A percentile compares a stretch with the other conserved stretches of the same genome.
Conservation (phyloP, 257 asterid species). For the Nicotiana benthamiana region DNA sequence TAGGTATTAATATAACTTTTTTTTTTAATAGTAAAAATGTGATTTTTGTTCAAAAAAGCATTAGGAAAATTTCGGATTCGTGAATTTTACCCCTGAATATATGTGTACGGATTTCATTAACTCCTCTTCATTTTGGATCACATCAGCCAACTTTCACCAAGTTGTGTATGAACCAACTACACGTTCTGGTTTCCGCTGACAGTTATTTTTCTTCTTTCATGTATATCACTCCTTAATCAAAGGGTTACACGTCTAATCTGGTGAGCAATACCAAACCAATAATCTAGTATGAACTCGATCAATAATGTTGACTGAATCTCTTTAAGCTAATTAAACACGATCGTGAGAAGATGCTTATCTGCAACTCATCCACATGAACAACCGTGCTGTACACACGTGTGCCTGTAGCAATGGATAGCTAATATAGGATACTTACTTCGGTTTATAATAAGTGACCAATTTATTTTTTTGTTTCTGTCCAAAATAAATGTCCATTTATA, state of each 20-base stretch:
- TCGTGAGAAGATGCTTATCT: background rate
- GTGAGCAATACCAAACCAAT: background rate
- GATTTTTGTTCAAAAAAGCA: too few relatives aligned
- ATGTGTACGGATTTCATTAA: background rate
- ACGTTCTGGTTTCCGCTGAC: background rate
- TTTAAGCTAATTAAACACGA: background rate
- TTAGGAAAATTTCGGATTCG: too few relatives aligned
- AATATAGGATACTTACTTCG: too few relatives aligned
- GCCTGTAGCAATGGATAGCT: background rate
- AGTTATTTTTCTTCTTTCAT: too few relatives aligned
- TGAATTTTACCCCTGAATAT: background rate
- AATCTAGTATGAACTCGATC: background rate
- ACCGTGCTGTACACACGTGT: slow-evolving; percentile 23
- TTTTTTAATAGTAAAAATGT: too few relatives aligned
- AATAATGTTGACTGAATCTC: background rate
- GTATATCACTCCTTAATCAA: background rate
- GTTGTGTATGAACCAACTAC: background rate
- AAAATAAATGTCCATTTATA: too few relatives aligned
- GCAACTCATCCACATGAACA: slow-evolving; percentile 18
- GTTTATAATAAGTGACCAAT: too few relatives aligned
- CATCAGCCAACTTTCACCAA: background rate
- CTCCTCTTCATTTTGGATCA: background rate
- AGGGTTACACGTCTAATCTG: background rate
- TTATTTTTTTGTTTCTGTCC: too few relatives aligned
- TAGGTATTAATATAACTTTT: too few relatives aligned